Conservation (phyloP, 495 filamentous ascomycete species). For the Tuber magnatum region DNA sequence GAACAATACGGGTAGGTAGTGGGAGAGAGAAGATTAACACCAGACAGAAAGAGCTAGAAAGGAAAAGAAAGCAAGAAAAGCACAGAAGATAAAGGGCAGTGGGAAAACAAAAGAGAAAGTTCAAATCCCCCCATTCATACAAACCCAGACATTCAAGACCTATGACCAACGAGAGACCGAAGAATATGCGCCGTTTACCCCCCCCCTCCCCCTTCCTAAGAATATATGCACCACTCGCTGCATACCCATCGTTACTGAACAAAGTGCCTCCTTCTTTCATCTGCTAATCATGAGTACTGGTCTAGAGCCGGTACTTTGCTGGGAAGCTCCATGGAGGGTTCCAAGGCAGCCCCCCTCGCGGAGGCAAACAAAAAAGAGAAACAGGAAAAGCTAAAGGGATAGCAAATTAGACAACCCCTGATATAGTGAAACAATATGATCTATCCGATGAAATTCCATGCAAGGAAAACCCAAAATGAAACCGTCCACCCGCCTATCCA, state of each 20-base stretch:
- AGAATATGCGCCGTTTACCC: slow-evolving; percentile 3
- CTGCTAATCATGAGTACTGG: not conserved
- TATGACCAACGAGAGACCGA: slow-evolving; percentile 5
- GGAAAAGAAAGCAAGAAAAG: slow-evolving; percentile 3
- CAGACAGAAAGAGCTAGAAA: slow-evolving; percentile 8
- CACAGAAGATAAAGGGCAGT: slow-evolving; percentile 1
- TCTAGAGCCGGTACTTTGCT: not conserved
- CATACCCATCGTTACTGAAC: slow-evolving; percentile 3
- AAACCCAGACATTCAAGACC: slow-evolving; percentile 3
- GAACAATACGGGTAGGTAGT: not conserved
- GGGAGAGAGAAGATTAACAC: slow-evolving; percentile 5
- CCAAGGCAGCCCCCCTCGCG: not conserved
- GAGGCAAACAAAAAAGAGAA: not conserved
- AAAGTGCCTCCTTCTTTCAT: not conserved
- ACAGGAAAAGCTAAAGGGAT: not conserved
- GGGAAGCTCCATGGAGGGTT: not conserved
- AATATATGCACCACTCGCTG: slow-evolving; percentile 1
- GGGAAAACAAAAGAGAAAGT: not conserved
- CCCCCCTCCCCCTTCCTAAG: not conserved
- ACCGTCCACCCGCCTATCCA: not conserved
- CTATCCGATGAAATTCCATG: slow-evolving; percentile 5
- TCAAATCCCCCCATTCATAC: slow-evolving; percentile 1
- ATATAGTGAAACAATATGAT: slow-evolving; percentile 6
- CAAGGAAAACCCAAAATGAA: slow-evolving; percentile 4
- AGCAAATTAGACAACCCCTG: slow-evolving; percentile 3